Percentiles rank a stretch among this genome's conserved stretches.
These are phyloP conservation scores for Diaporthe sp. DNA, from an alignment of 2,329 filamentous ascomycete species.

Conservation along the genomic window DNA sequence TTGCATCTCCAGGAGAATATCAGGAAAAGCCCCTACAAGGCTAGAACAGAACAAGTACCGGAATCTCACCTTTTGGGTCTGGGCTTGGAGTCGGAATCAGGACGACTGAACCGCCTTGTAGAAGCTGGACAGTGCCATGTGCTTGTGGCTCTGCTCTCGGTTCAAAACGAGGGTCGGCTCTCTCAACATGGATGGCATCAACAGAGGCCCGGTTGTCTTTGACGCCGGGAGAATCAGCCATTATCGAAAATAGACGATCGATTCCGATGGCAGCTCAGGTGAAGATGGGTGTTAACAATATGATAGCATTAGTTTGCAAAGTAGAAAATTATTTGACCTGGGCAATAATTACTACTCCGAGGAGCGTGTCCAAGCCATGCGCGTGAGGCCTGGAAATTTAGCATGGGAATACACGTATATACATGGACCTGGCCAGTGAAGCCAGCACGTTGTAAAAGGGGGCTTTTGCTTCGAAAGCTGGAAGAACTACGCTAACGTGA, in stretches of 20 bases:
- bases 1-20: not conserved
- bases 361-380: not conserved
- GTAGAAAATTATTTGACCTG: not conserved
- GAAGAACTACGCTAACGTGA: not conserved
- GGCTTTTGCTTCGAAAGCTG: no score
- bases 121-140: not conserved
- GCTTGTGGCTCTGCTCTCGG: not conserved
- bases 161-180: not conserved
- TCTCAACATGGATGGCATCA: not conserved
- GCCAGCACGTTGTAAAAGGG: not conserved
- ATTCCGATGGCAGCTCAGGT: not conserved
- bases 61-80: not conserved
- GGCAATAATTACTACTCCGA: not conserved
- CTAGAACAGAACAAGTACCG: no score
- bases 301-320: not conserved
- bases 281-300: not conserved
- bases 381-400: no score
- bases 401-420: not conserved
- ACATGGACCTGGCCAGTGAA: not conserved
- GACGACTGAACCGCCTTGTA: not conserved
- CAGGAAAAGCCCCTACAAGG: not conserved
- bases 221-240: not conserved
- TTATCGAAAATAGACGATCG: not conserved
- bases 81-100: not conserved
- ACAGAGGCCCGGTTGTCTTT: not conserved